phyloP scores from a whole-genome alignment of 106 monocot species.

The Apostasia ramifera region DNA sequence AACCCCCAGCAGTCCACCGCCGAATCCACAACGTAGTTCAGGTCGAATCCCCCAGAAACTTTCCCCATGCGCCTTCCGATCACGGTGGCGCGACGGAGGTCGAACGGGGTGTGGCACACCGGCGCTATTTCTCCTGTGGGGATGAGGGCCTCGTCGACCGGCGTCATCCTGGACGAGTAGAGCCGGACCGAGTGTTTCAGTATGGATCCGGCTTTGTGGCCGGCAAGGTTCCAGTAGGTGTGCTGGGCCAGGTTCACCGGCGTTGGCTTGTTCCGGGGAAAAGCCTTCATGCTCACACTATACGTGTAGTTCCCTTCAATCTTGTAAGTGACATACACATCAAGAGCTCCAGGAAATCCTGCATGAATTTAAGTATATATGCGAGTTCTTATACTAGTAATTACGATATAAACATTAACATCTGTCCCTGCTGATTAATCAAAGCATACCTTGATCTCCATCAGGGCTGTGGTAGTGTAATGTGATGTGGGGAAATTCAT shows the following conservation, averaged over 20 bases:
- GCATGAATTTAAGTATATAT: not conserved
- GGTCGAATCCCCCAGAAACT: slow-evolving; percentile 22
- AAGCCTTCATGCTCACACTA: slow-evolving; percentile 24
- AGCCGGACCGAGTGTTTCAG: slow-evolving; percentile 39
- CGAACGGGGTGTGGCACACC: slow-evolving; percentile 37
- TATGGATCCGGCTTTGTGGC: slow-evolving; percentile 24
- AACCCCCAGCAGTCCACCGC: slow-evolving; percentile 1
- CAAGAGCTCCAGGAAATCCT: slow-evolving; percentile 42
- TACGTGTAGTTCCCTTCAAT: slow-evolving; percentile 19
- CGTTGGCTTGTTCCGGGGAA: slow-evolving; percentile 21
- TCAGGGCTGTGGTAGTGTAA: slow-evolving; percentile 36
- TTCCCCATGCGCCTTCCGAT: slow-evolving; percentile 29
- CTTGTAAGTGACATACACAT: slow-evolving; percentile 39
- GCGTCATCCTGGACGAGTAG: slow-evolving; percentile 43
- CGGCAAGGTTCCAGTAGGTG: slow-evolving; percentile 46
- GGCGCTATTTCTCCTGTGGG: slow-evolving; percentile 37
- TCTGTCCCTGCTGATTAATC: no score
- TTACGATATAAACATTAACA: no score
- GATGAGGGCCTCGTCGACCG: slow-evolving; percentile 40
- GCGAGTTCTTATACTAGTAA: no score
- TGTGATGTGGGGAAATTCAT: slow-evolving; percentile 25
- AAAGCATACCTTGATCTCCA: slow-evolving; percentile 34
- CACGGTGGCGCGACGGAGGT: slow-evolving; percentile 24
- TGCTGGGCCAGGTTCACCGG: slow-evolving; percentile 50
- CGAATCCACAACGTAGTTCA: slow-evolving; percentile 32